phyloP scores from a whole-genome alignment of 805 yeast species.

The Candida koratica region DNA sequence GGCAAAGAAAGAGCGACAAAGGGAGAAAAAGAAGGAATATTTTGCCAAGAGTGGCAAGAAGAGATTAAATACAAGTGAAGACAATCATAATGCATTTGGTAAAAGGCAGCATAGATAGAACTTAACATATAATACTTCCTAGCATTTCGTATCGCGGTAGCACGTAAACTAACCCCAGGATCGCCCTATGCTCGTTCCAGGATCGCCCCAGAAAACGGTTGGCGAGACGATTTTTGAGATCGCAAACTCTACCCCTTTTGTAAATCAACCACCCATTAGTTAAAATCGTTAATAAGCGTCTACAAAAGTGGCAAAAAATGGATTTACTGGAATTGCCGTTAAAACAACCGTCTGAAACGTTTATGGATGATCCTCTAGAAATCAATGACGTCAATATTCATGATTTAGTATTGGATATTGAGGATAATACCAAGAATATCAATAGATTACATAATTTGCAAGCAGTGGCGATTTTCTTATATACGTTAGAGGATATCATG shows the following conservation, averaged over 20 bases:
- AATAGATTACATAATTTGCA: conserved; percentile 34
- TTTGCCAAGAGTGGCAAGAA: conserved; percentile 72
- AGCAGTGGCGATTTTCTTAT: conserved; percentile 28
- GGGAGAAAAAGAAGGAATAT: conserved; percentile 81
- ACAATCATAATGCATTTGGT: conserved; percentile 31
- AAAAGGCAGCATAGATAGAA: conserved; percentile 28
- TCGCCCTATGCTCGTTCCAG: conserved; percentile 3
- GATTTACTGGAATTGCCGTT: conserved; percentile 31
- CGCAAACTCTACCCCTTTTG: not conserved
- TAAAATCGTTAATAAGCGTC: too few relatives aligned
- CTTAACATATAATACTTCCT: too few relatives aligned
- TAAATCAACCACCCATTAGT: not conserved
- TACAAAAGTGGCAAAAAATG: not conserved
- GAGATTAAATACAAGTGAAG: conserved; percentile 32
- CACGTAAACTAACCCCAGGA: too few relatives aligned
- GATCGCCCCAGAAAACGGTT: not conserved
- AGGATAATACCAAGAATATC: conserved; percentile 28
- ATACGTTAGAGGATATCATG: conserved; percentile 31
- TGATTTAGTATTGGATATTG: conserved; percentile 34
- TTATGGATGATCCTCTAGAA: conserved; percentile 36
- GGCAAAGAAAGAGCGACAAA: conserved; percentile 66
- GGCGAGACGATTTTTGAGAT: not conserved
- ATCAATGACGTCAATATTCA: conserved; percentile 30
- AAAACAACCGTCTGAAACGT: conserved; percentile 36
- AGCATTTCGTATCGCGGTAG: too few relatives aligned